Evolutionary conservation across 495 filamentous ascomycete species (phyloP).

Genomic region (Penicillium bialowiezense): DNA sequence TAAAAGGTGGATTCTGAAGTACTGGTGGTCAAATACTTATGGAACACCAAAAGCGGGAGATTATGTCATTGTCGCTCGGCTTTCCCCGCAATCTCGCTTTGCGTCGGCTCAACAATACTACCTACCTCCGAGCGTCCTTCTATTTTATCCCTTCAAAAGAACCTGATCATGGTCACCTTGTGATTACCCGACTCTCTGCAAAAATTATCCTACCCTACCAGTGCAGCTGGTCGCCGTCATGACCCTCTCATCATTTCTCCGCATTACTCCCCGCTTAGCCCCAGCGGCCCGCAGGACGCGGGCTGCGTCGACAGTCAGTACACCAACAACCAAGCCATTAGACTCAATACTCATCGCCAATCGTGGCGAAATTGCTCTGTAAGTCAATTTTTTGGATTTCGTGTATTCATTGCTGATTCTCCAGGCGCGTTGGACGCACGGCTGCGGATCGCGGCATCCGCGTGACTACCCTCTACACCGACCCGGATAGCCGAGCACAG

Average conservation of each 20-base stretch:
- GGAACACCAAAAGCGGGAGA: constrained; percentile 13
- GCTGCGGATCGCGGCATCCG: constrained; percentile 85
- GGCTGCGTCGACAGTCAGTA: constrained; percentile 32
- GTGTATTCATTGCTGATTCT: constrained; percentile 17
- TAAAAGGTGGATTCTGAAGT: too few relatives aligned
- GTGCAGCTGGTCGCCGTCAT: constrained; percentile 24
- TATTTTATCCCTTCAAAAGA: constrained; percentile 5
- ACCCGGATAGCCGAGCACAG: constrained; percentile 81
- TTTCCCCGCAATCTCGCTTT: constrained; percentile 46
- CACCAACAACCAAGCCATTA: constrained; percentile 48
- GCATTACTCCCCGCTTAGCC: constrained; percentile 41
- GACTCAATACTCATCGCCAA: constrained; percentile 94
- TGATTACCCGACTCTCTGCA: constrained; percentile 4
- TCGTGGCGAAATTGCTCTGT: constrained; percentile 93
- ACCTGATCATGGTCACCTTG: constrained; percentile 19
- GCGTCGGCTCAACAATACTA: constrained; percentile 36
- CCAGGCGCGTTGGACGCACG: constrained; percentile 78
- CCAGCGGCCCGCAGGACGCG: constrained; percentile 34
- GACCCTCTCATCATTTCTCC: constrained; percentile 47
- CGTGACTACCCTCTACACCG: constrained; percentile 92
- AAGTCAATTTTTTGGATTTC: constrained; percentile 17
- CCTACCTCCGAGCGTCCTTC: constrained; percentile 5
- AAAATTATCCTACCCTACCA: constrained; percentile 4
- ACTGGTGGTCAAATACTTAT: too few relatives aligned
- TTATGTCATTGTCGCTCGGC: constrained; percentile 21